Conservation (phyloP, 2,329 filamentous ascomycete genomes). For the Fusarium compactum region DNA sequence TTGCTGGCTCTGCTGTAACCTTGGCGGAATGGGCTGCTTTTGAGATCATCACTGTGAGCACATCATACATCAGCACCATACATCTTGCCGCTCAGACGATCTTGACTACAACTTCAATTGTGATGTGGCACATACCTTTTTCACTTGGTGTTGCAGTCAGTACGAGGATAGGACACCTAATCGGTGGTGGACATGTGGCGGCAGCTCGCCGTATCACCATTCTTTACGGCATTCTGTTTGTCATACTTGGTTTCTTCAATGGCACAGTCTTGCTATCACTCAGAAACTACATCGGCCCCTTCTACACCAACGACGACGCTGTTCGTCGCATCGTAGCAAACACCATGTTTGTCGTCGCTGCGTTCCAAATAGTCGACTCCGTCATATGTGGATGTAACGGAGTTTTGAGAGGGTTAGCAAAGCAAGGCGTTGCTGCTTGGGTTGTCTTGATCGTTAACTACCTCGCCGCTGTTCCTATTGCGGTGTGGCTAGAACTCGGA, state of each 20-base stretch:
- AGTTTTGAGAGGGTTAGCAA: slow-evolving; percentile 24
- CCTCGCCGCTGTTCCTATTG: slow-evolving; percentile 29
- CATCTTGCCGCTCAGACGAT: slow-evolving; percentile 59
- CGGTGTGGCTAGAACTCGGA: slow-evolving; percentile 26
- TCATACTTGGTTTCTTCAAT: slow-evolving; percentile 15
- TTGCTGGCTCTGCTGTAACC: slow-evolving; percentile 55
- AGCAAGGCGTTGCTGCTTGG: slow-evolving; percentile 29
- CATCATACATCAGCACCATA: slow-evolving; percentile 58
- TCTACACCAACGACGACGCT: slow-evolving; percentile 21
- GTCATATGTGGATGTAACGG: slow-evolving; percentile 35
- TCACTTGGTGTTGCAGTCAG: slow-evolving; percentile 54
- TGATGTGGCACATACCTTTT: slow-evolving; percentile 59
- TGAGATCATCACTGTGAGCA: slow-evolving; percentile 59
- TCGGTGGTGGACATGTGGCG: slow-evolving; percentile 20
- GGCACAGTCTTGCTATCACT: slow-evolving; percentile 13
- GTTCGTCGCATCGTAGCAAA: slow-evolving; percentile 12
- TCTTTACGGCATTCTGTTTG: slow-evolving; percentile 27
- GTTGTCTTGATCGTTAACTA: slow-evolving; percentile 35
- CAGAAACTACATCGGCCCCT: slow-evolving; percentile 11
- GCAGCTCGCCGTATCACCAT: slow-evolving; percentile 16
- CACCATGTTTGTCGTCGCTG: slow-evolving; percentile 18
- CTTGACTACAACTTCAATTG: slow-evolving; percentile 55
- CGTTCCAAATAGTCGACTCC: slow-evolving; percentile 24
- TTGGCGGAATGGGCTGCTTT: slow-evolving; percentile 59
- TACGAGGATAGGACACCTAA: slow-evolving; percentile 26